Percentiles rank a stretch among this genome's conserved stretches.
phyloP scores from a whole-genome alignment of 2,329 filamentous ascomycete genomes.

The Spiromastix sp. region DNA sequence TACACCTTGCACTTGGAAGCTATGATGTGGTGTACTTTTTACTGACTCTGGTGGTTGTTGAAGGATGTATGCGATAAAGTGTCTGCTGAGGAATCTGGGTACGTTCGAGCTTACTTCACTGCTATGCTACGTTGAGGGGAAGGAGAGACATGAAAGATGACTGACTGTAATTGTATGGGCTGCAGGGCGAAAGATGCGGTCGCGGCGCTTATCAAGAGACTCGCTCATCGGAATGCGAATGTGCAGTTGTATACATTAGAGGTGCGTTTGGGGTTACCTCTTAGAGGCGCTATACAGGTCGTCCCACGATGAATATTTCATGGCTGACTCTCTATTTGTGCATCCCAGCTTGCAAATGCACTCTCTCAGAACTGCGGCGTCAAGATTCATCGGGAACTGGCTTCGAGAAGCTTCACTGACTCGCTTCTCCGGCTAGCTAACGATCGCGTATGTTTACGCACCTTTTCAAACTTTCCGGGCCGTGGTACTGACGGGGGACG shows the following conservation, averaged over 20 bases:
- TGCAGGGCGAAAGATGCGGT: slow-evolving; percentile 67
- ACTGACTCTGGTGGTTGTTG: slow-evolving; percentile 11
- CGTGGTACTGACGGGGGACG: background rate
- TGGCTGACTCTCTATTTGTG: too few relatives aligned
- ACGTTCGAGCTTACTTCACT: slow-evolving; percentile 12
- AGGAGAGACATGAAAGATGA: slow-evolving; percentile 10
- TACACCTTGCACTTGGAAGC: background rate
- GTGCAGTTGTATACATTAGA: slow-evolving; percentile 92
- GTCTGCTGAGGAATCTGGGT: slow-evolving; percentile 39
- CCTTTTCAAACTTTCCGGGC: background rate
- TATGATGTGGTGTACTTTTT: slow-evolving; percentile 4
- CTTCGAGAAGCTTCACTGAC: slow-evolving; percentile 88
- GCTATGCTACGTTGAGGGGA: background rate
- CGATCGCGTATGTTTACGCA: slow-evolving; percentile 50
- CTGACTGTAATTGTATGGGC: slow-evolving; percentile 5
- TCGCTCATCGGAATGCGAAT: slow-evolving; percentile 90
- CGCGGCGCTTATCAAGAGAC: slow-evolving; percentile 79
- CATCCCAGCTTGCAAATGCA: slow-evolving; percentile 76
- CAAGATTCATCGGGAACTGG: slow-evolving; percentile 77
- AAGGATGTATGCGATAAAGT: slow-evolving; percentile 54
- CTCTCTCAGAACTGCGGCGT: slow-evolving; percentile 86
- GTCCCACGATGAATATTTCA: too few relatives aligned
- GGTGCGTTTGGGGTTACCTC: too few relatives aligned
- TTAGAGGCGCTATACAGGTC: too few relatives aligned
- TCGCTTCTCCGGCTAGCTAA: slow-evolving; percentile 80